These are phyloP conservation scores for Chaetomium tenue DNA, from an alignment of 495 filamentous ascomycete genomes.

Conservation along the genomic window DNA sequence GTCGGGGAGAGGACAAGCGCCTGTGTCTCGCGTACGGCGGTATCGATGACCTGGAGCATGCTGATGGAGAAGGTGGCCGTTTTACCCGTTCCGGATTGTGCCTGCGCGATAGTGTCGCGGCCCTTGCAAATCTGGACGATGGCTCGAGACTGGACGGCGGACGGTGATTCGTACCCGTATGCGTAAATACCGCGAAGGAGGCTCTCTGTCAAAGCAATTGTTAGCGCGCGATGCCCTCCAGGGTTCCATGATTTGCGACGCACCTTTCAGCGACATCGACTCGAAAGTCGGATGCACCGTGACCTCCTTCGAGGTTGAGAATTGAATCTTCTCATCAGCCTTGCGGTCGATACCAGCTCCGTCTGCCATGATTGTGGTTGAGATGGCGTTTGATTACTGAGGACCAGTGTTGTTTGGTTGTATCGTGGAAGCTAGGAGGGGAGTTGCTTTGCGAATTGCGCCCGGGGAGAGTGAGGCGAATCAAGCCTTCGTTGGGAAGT, in stretches of 20 bases:
- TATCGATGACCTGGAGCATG: constrained; percentile 96
- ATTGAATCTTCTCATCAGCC: constrained; percentile 95
- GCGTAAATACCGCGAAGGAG: constrained; percentile 97
- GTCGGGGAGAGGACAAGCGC: constrained; percentile 94
- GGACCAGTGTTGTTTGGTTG: constrained; percentile 8
- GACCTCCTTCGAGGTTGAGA: constrained; percentile 96
- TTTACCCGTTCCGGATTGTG: constrained; percentile 99
- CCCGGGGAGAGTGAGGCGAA: constrained; percentile 10
- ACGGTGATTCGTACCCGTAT: constrained; percentile 97
- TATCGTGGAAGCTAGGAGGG: not conserved
- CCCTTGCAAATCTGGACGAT: constrained; percentile 99
- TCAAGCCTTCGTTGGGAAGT: constrained; percentile 6
- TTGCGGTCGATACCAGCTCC: constrained; percentile 75
- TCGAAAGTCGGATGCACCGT: constrained; percentile 67
- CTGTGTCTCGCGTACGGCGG: constrained; percentile 89
- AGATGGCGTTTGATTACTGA: not conserved
- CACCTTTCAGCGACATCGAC: constrained; percentile 66
- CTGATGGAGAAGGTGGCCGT: constrained; percentile 99
- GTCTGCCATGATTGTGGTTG: constrained; percentile 72
- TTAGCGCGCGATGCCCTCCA: not conserved
- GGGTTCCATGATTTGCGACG: constrained; percentile 1
- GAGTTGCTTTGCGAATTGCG: not conserved
- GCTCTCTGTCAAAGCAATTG: constrained; percentile 56
- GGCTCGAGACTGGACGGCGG: constrained; percentile 92
- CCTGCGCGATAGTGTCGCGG: constrained; percentile 96